Base-by-base conservation (phyloP, 305 asterid species). In the Rubia tinctorum region DNA sequence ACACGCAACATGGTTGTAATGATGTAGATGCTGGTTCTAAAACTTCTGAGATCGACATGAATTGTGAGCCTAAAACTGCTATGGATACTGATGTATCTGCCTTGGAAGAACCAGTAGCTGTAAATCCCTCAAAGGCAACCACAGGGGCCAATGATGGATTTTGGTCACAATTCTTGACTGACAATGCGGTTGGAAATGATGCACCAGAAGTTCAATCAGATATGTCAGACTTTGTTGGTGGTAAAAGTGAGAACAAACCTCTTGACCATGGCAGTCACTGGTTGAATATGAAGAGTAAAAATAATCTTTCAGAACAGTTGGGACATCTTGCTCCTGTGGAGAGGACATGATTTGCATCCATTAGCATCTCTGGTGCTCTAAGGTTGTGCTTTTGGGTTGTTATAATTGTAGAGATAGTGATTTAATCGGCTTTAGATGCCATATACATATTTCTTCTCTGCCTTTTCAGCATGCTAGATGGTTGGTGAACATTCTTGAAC, bases 121-220 rank as follows among this genome's bases (percentile, higher is more conserved):
- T 51, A 51, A 67, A 78, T 61, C 82, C 86, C 72, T 60, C 85
- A 69, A 81, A 79, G 59, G 83, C 53, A 60, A 78, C 78, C 78
- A 77, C 93, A 18, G 96, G 96, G 74, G 95, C 76, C 71, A 93
- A 91, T 79, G 96, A 91, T 80, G 86, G 83, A 62, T 93, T 93
- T 66, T 89, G 98, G 97, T 91, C 90, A 69, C 98, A 93, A 70
- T 93, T 93, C 81, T 89, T 93, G 68, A 91, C 97, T 0, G 96
- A 91, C 79, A 93, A 87, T 83, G 96, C 97, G 18, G 98, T 93
- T 68, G 84, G 90, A 40, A 80, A 81, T 66, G 80, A 81, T 75
- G 80, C 86, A 12, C 75, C 87, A 39, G 96, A 89, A 67, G 81
- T 77, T 77, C 86, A 80, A 75, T 61, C 71, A 7, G 91, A 78